Evolutionary conservation across 257 asterid genomes (phyloP), one percentile per base, ranked within the genome.

Genomic region (Scutellaria galericulata): DNA sequence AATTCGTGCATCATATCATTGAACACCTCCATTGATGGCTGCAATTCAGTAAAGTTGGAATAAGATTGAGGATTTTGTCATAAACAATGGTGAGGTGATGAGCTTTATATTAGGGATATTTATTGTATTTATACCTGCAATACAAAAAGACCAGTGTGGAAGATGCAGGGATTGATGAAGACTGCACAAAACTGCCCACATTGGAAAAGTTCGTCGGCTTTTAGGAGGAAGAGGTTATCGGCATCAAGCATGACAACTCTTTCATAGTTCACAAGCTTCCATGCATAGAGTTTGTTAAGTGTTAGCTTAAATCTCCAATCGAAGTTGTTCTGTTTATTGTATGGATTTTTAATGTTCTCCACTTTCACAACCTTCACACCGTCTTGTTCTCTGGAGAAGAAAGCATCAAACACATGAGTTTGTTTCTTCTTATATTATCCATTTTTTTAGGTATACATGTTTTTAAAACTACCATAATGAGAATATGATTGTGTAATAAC

Each of bases 91-190:
- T 2, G 13, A 31, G 27, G 27, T 24, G 27, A 24, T 24, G 27
- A 24, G 2, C 4, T 31, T 31, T 31, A 2, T 31, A 31, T 31
- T 31, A 31, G 37, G 37, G 37, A 31, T 31, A 31, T 31, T 4
- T 31, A 31, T 31, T 31, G 37, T 7, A 44, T 44, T 42, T 5
- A 10, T 77, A 92, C 98, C 98, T 90, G 89, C 86, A 93, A 71
- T 5, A 93, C 98, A 66, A 93, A 93, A 4, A 93, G 97, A 7
- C 98, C 98, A 9, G 98, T 90, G 72, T 93, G 98, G 84, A 93
- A 93, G 74, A 93, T 85, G 90, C 98, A 93, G 11, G 98, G 98
- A 24, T 93, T 93, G 64, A 93, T 93, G 87, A 89, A 93, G 50
- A 89, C 97, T 0, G 97, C 98, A 50, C 98, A 93, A 45, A 93